Base-by-base conservation (phyloP, 306 rosid genomes). In the Sphenostylis stenocarpa region DNA sequence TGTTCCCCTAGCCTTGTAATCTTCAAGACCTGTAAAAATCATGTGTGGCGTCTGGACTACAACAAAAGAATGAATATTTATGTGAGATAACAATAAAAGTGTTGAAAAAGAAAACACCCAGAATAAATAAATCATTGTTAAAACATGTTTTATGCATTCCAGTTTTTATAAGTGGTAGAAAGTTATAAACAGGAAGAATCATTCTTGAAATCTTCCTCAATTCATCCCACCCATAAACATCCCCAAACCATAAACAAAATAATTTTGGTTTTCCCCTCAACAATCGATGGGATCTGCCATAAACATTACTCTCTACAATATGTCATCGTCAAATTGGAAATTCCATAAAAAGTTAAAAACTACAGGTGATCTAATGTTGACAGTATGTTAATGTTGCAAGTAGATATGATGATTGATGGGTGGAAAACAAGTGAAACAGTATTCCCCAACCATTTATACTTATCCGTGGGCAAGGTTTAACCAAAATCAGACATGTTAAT, bases 1-100 rank as follows among this genome's bases (percentile, higher is more conserved):
- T 76, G 94, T 92, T 87, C 99, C 97, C 72, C 91, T 88, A 44
- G 96, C 97, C 84, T 92, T 95, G 83, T 92, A 95, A 89, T 92
- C 97, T 85, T 92, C 96, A 84, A 94, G 95, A 58, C 97, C 93
- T 0, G 98, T 90, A 87, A 92, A 84, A 79, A 90, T 13, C 49
- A 90, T 92, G 85, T 92, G 89, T 9, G 97, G 98, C 84, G 79
- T 78, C 74, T 90, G 97, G 39, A 89, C 98, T 92, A 91, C 84
- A 84, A 80, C 52, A 81, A 81, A 85, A 60, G 34, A 73, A 79
- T 28, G 53, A 70, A 48, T 49, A 52, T 23, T 39, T 51, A 14
- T 24, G 36, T 56, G 52, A 41, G 66, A 66, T 49, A 60, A 12
- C 44, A 57, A 48, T 41, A 66, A 3, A 56, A 64, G 26, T 68